phyloP scores from a whole-genome alignment of 1,139 yeast species.

The Taphrina sp. region DNA sequence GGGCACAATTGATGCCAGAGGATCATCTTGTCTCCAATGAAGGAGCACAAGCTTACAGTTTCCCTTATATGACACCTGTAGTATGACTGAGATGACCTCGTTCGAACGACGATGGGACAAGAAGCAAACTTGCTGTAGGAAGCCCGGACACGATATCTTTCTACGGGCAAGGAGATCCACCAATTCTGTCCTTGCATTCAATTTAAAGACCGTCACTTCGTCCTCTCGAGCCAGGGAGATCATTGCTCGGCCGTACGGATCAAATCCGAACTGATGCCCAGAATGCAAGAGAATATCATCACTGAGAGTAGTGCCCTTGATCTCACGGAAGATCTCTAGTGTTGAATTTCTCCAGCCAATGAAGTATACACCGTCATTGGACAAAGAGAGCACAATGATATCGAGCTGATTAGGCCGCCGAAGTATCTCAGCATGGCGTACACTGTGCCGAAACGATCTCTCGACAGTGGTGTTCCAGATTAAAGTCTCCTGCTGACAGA shows the following conservation, averaged over 20 bases:
- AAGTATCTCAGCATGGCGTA: slow-evolving; percentile 3
- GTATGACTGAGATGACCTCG: background rate
- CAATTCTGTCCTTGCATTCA: background rate
- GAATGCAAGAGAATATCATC: background rate
- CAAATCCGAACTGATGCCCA: background rate
- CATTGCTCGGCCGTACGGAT: slow-evolving; percentile 9
- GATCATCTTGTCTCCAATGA: slow-evolving; percentile 2
- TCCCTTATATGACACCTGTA: background rate
- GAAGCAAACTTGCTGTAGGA: slow-evolving; percentile 1
- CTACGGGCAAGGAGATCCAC: background rate
- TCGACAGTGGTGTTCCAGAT: background rate
- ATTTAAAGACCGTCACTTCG: slow-evolving; percentile 4
- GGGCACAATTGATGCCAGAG: background rate
- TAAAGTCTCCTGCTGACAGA: background rate
- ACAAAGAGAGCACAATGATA: background rate
- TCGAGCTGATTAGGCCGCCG: background rate
- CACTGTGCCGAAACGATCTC: background rate
- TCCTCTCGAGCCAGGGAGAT: background rate
- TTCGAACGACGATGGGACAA: background rate
- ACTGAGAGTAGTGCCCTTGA: background rate
- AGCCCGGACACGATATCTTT: background rate
- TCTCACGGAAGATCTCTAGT: background rate
- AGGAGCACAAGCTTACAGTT: background rate
- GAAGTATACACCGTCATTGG: background rate
- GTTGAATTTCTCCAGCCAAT: background rate